Base-by-base conservation (phyloP, 192 early-diverging fungal genomes). In the Linnemannia exigua region DNA sequence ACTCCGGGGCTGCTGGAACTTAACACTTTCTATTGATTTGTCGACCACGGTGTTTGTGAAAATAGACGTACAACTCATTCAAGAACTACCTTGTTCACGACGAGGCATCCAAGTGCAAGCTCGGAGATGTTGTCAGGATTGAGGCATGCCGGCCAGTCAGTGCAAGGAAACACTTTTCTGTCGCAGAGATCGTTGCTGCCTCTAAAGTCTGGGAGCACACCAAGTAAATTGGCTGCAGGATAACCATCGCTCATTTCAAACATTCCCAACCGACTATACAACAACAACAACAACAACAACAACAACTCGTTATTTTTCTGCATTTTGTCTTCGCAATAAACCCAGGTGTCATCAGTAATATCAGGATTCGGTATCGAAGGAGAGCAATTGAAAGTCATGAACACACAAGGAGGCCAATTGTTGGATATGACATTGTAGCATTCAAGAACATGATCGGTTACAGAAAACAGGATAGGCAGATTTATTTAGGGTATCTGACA, bases 101-200 rank as follows among this genome's bases (percentile, higher is more conserved):
- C 82, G 95, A 93, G 69, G 90, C 93, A 9, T 91, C 95, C 74
- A 76, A 93, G 73, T 97, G 96, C 89, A 93, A 93, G 48, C 87
- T 98, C 28, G 97, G 97, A 51, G 97, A 99, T 85, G 93, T 95
- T 72, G 97, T 99, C 44, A 92, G 95, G 50, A 99, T 99, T 77
- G 96, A 99, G 82, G 92, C 94, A 66, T 97, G 96, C 91, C 84
- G 93, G 76, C 97, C 96, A 68, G 67, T 97, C 58, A 97, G 96
- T 90, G 95, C 95, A 86, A 91, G 89, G 87, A 99, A 99, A 90
- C 91, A 93, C 77, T 99, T 98, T 88, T 91, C 92, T 17, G 91
- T 99, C n/a, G 96, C 95, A 11, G 96, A 97, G 85, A 94, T 99
- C 69, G 88, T 96, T 36, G 77, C 83, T 17, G 83, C 83, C 44